phyloP scores from a whole-genome alignment of 2,329 filamentous ascomycete species.

The Fusarium cyanostomum region DNA sequence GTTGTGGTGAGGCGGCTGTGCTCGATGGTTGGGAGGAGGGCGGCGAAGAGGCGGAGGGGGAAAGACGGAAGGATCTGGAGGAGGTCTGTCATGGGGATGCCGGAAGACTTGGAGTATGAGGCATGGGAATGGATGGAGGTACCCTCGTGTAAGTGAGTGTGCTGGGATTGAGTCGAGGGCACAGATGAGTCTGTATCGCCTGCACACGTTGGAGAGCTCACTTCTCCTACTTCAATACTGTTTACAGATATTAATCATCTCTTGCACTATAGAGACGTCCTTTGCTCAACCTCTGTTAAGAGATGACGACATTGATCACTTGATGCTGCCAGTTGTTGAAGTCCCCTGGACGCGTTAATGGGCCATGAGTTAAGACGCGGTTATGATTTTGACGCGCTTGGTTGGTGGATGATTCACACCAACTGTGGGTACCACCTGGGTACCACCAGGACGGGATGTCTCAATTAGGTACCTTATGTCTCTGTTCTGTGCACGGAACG shows the following conservation, averaged over 20 bases:
- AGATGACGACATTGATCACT: background rate
- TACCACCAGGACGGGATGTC: too few relatives aligned
- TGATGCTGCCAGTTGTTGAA: background rate
- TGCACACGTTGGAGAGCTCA: background rate
- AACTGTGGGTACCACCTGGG: background rate
- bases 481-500: too few relatives aligned
- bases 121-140: conserved; percentile 9
- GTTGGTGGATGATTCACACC: background rate
- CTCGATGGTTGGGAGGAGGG: conserved; percentile 83
- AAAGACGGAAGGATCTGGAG: conserved; percentile 84
- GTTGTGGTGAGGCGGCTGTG: conserved; percentile 78
- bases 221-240: background rate
- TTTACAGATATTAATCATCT: background rate
- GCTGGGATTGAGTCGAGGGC: background rate
- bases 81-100: conserved; percentile 80
- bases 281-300: background rate
- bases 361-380: background rate
- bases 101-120: conserved; percentile 17
- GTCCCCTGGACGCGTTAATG: background rate
- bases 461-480: too few relatives aligned
- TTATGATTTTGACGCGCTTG: background rate
- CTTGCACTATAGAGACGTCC: background rate
- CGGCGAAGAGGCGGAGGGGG: conserved; percentile 73
- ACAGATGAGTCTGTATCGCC: background rate
- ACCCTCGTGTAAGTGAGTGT: conserved; percentile 23